phyloP scores from a whole-genome alignment of 805 yeast species.

The Ogataea paraovalis region DNA sequence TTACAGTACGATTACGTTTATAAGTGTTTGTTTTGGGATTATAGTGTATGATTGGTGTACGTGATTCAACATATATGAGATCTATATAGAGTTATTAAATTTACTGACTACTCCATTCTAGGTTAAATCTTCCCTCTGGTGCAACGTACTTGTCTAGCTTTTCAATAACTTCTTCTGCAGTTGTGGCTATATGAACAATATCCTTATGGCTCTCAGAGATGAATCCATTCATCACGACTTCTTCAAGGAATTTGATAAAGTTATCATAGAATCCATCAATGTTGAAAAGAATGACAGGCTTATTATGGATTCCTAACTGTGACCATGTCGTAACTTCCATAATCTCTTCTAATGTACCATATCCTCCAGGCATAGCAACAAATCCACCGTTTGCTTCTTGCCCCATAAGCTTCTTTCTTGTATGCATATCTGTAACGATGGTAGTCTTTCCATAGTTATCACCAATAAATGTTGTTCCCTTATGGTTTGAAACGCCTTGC shows the following conservation, averaged over 20 bases:
- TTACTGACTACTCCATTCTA: slow-evolving; percentile 52
- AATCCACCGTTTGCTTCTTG: slow-evolving; percentile 75
- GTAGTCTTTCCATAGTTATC: slow-evolving; percentile 71
- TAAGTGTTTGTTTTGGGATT: too few relatives aligned
- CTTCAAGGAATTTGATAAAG: slow-evolving; percentile 56
- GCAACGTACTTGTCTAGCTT: slow-evolving; percentile 56
- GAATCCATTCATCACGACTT: slow-evolving; percentile 61
- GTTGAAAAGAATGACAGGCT: slow-evolving; percentile 77
- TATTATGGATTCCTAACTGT: slow-evolving; percentile 79
- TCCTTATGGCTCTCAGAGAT: slow-evolving; percentile 62
- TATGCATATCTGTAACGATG: slow-evolving; percentile 84
- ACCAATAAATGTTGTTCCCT: slow-evolving; percentile 57
- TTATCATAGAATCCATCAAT: slow-evolving; percentile 77
- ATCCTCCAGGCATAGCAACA: slow-evolving; percentile 89
- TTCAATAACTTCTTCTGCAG: slow-evolving; percentile 63
- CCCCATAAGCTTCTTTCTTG: slow-evolving; percentile 83
- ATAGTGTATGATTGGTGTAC: neutral
- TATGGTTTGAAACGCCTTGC: slow-evolving; percentile 55
- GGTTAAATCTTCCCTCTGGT: slow-evolving; percentile 70
- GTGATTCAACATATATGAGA: neutral
- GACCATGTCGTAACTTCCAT: slow-evolving; percentile 91
- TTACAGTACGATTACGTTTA: too few relatives aligned
- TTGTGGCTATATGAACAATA: slow-evolving; percentile 64
- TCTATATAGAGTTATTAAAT: neutral
- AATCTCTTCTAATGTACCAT: slow-evolving; percentile 84